These are phyloP conservation scores for Coemansia aciculifera DNA, from an alignment of 192 early-diverging fungal species.

Conservation along the genomic window DNA sequence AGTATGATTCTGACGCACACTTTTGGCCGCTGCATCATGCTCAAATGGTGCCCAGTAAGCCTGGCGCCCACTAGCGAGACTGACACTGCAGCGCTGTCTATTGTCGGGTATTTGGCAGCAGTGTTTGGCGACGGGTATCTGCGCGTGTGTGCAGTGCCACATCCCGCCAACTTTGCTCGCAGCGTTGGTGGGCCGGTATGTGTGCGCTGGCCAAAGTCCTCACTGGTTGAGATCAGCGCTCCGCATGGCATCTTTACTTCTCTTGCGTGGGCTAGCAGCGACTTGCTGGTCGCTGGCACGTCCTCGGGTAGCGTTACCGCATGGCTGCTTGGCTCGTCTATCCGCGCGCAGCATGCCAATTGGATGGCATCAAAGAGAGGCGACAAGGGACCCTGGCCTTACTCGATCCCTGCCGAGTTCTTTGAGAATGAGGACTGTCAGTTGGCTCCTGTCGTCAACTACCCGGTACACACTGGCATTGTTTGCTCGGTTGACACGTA, in stretches of 20 bases:
- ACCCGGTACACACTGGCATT: conserved; percentile 18
- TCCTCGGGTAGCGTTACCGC: conserved; percentile 25
- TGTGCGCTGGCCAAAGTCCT: conserved; percentile 33
- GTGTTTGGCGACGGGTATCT: conserved; percentile 47
- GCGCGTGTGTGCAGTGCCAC: conserved; percentile 35
- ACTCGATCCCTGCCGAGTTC: neutral
- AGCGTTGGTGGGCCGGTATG: conserved; percentile 3
- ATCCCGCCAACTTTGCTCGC: neutral
- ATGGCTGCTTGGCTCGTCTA: conserved; percentile 19
- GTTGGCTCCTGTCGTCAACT: conserved; percentile 18
- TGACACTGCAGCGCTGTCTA: neutral
- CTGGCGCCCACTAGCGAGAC: neutral
- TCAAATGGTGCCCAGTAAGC: conserved; percentile 47
- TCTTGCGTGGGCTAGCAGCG: conserved; percentile 35
- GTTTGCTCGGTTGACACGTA: conserved; percentile 2
- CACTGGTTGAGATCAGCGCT: conserved; percentile 27
- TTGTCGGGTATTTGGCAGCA: conserved; percentile 30
- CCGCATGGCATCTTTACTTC: conserved; percentile 31
- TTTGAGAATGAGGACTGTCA: neutral
- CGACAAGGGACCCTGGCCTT: conserved; percentile 12
- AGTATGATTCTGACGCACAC: conserved; percentile 26
- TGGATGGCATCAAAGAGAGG: neutral
- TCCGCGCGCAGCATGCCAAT: conserved; percentile 11
- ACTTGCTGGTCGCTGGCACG: conserved; percentile 32
- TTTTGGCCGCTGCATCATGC: conserved; percentile 33